Evolutionary conservation across 495 filamentous ascomycete species (phyloP), one percentile per base, ranked within the genome.

Genomic region (Wilcoxina mikolae): DNA sequence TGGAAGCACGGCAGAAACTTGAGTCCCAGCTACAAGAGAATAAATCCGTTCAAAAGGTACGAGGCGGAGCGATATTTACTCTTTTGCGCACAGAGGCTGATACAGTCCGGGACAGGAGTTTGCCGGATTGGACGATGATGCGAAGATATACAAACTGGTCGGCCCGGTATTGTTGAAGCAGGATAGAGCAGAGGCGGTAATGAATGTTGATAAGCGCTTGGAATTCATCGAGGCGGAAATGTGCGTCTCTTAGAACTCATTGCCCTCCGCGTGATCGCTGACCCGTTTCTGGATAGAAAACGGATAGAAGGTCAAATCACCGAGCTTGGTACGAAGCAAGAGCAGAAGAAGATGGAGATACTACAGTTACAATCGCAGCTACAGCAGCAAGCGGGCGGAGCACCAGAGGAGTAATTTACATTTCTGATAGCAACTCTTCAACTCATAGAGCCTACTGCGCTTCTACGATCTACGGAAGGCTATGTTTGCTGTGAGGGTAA

Each of bases 21-120:
- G 90, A 95, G 68, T 85, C 86, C 24, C 91, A 98, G 69, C 80
- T 84, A 59, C 84, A 94, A 66, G 91, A 98, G 68, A 96, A 95
- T 67, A 70, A 80, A 46, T 80, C 81, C 22, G 91, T 98, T 0
- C 81, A 94, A 66, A 85, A 85, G 68, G 84, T 86, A 54, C 27
- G 9, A 20, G 4, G 12, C 48, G 10, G 1, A n/a, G 27, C 18
- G 18, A n/a, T n/a, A n/a, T n/a, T n/a, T 3, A 12, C 27, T 17
- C 22, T 12, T 4, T 38, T 20, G 9, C 17, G 7, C 17, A 43
- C 39, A 20, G 10, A 20, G 55, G 31, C 59, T 68, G 53, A 65
- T 53, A 25, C 48, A 26, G 11, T 25, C 7, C 20, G 38, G 4
- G 35, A 56, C 53, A 87, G 80, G 91, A 98, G 72, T 95, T 98